These are phyloP conservation scores for Groenewaldozyma tartarivorans DNA, from an alignment of 805 yeast species.

Conservation along the genomic window DNA sequence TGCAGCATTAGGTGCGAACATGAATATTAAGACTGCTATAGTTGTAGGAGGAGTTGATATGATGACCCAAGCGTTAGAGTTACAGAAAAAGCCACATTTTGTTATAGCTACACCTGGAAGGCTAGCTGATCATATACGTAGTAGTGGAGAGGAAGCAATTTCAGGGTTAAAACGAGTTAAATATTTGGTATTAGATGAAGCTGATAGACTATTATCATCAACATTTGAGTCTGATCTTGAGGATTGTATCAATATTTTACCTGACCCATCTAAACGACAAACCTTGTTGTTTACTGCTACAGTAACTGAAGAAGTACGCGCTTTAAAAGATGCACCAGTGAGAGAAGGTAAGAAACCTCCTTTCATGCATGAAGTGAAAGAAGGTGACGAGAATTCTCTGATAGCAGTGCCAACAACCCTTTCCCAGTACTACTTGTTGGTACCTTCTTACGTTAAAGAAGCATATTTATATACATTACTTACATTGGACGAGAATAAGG, in stretches of 20 bases:
- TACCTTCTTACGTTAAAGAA: conserved; percentile 85
- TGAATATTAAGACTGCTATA: conserved; percentile 75
- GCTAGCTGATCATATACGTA: conserved; percentile 80
- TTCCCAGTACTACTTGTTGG: conserved; percentile 53
- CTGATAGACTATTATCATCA: conserved; percentile 79
- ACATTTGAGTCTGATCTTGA: conserved; percentile 75
- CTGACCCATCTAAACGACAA: conserved; percentile 65
- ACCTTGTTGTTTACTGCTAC: conserved; percentile 93
- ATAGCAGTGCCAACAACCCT: conserved; percentile 75
- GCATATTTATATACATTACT: conserved; percentile 70
- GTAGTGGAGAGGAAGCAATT: conserved; percentile 82
- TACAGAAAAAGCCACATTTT: conserved; percentile 82
- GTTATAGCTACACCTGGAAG: conserved; percentile 97
- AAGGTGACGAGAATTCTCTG: conserved; percentile 40
- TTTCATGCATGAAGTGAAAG: conserved; percentile 56
- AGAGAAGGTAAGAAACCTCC: conserved; percentile 50
- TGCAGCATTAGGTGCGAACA: conserved; percentile 79
- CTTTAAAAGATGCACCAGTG: conserved; percentile 55
- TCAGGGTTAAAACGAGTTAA: conserved; percentile 69
- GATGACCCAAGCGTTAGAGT: conserved; percentile 73
- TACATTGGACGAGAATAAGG: conserved; percentile 49
- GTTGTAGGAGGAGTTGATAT: conserved; percentile 95
- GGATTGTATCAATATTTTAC: conserved; percentile 62
- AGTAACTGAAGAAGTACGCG: conserved; percentile 82
- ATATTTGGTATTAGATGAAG: conserved; percentile 87